A percentile compares a stretch with the other conserved stretches of the same genome.
Evolutionary conservation across 306 rosid genomes (phyloP).

Genomic region (Vigna nakashimae): DNA sequence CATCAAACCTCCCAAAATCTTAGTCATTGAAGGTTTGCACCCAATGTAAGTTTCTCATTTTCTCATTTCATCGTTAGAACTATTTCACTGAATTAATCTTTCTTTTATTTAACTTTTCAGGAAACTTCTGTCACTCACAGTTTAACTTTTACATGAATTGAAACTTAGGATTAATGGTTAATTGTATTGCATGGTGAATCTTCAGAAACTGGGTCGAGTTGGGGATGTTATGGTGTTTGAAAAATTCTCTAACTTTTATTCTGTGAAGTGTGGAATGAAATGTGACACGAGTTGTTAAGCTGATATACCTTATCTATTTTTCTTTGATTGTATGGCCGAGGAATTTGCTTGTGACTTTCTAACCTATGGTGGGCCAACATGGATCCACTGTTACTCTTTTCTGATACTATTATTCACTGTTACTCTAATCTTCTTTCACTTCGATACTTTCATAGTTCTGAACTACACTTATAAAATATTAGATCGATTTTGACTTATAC

Average conservation of each 20-base stretch:
- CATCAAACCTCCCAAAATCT: conserved; percentile 94
- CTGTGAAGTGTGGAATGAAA: conserved; percentile 34
- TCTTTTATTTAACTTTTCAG: background rate
- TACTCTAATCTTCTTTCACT: background rate
- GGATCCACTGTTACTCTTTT: conserved; percentile 24
- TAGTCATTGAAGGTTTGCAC: conserved; percentile 97
- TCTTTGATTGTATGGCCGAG: conserved; percentile 53
- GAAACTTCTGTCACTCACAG: background rate
- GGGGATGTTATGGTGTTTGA: conserved; percentile 32
- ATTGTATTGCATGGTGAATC: conserved; percentile 38
- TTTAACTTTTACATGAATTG: conserved; percentile 10
- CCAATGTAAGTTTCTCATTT: conserved; percentile 75
- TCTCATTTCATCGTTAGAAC: background rate
- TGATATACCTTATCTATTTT: conserved; percentile 57
- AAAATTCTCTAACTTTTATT: conserved; percentile 21
- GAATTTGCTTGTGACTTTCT: conserved; percentile 45
- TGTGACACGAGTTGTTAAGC: conserved; percentile 35
- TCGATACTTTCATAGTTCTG: conserved; percentile 19
- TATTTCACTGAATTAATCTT: background rate
- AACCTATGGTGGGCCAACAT: conserved; percentile 56
- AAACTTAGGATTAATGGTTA: background rate
- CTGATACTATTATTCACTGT: conserved; percentile 14
- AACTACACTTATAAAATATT: conserved; percentile 15
- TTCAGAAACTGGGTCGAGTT: conserved; percentile 17
- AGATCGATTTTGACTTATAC: background rate